phyloP scores from a whole-genome alignment of 2,329 filamentous ascomycete species.

The Blumeria graminis region DNA sequence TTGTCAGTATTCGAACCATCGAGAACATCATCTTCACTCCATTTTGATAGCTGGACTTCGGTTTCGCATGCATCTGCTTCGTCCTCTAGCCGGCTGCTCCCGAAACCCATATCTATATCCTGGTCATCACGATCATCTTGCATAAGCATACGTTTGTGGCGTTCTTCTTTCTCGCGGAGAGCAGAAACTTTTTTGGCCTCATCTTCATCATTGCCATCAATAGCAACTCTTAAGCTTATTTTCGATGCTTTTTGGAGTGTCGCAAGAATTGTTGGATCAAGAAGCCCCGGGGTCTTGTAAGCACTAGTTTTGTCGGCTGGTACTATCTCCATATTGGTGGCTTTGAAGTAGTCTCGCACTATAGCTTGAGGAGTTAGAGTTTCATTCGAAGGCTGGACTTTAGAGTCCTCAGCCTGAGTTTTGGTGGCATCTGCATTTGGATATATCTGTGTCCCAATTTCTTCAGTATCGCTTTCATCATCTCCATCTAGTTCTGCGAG shows the following conservation, averaged over 20 bases:
- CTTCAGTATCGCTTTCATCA: conserved; percentile 16
- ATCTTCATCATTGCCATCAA: conserved; percentile 18
- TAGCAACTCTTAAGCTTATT: conserved; percentile 23
- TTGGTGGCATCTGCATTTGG: conserved; percentile 3
- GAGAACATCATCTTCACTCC: conserved; percentile 27
- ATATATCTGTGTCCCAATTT: background rate
- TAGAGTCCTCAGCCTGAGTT: conserved; percentile 17
- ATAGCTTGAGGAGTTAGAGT: conserved; percentile 10
- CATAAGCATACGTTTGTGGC: conserved; percentile 50
- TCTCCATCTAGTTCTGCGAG: conserved; percentile 30
- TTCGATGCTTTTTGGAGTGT: conserved; percentile 66
- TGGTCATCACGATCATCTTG: conserved; percentile 57
- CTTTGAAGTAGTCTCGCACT: conserved; percentile 38
- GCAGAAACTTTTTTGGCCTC: conserved; percentile 15
- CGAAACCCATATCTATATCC: conserved; percentile 89
- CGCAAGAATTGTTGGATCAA: conserved; percentile 57
- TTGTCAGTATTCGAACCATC: conserved; percentile 20
- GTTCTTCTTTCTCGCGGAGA: conserved; percentile 31
- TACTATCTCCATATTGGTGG: conserved; percentile 22
- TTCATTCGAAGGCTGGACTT: background rate
- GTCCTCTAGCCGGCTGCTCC: conserved; percentile 65
- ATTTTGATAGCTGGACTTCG: conserved; percentile 43
- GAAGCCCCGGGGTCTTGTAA: conserved; percentile 25
- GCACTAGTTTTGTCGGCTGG: conserved; percentile 10
- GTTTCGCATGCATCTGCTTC: conserved; percentile 55